Percentiles rank a stretch among this genome's conserved stretches.
Evolutionary conservation across 179 eudicot species (phyloP).

Genomic region (Silene noctiflora): DNA sequence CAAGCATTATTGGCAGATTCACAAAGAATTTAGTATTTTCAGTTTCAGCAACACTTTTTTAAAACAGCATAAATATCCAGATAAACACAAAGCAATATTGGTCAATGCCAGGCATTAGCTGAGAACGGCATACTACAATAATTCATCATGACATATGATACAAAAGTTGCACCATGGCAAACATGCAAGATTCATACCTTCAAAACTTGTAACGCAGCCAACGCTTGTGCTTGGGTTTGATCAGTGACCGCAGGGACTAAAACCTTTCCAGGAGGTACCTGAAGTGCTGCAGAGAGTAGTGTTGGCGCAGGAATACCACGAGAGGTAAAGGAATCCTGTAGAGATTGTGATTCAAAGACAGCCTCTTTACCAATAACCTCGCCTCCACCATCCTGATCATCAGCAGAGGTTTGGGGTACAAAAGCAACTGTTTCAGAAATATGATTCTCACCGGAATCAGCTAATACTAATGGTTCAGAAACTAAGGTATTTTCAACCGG

Average conservation of each 20-base stretch:
- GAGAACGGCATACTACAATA: neutral
- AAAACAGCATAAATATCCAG: neutral
- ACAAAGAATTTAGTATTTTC: neutral
- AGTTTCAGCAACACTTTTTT: neutral
- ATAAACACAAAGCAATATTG: neutral
- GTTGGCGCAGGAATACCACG: constrained; percentile 94
- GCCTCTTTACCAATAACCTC: constrained; percentile 34
- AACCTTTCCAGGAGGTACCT: constrained; percentile 70
- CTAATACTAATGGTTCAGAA: constrained; percentile 26
- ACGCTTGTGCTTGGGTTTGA: constrained; percentile 86
- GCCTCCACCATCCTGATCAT: constrained; percentile 31
- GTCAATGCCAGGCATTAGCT: constrained; percentile 5
- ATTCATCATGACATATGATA: neutral
- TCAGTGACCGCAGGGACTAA: constrained; percentile 84
- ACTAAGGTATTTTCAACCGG: constrained; percentile 27
- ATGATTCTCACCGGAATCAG: constrained; percentile 29
- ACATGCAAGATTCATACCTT: constrained; percentile 47
- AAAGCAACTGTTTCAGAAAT: constrained; percentile 25
- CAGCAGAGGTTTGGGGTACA: constrained; percentile 33
- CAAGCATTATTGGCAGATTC: neutral
- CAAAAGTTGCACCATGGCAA: neutral
- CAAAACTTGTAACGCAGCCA: constrained; percentile 87
- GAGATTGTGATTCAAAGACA: constrained; percentile 37
- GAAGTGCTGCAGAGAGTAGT: constrained; percentile 66
- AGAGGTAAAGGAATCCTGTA: constrained; percentile 39